phyloP scores from a whole-genome alignment of 768 basidiomycete genomes.

The Lactarius quietus region DNA sequence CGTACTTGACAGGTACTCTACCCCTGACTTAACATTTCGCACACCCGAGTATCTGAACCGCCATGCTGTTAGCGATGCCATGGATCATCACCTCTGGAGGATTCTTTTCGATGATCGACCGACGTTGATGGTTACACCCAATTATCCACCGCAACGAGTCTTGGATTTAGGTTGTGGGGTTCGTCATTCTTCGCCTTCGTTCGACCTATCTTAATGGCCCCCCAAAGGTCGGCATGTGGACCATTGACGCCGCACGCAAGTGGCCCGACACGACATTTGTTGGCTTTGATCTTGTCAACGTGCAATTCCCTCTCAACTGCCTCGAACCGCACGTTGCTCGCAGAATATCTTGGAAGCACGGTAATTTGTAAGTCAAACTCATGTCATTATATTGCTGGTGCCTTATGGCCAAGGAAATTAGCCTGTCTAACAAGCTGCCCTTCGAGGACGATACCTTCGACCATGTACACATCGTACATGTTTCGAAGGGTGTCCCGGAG shows the following conservation, averaged over 20 bases:
- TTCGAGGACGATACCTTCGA: conserved; percentile 84
- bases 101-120: conserved; percentile 20
- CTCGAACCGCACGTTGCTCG: conserved; percentile 49
- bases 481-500: conserved; percentile 67
- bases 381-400: conserved; percentile 1
- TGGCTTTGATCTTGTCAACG: conserved; percentile 74
- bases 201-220: neutral
- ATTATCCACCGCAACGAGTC: conserved; percentile 21
- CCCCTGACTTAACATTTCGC: neutral
- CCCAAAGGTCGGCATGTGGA: conserved; percentile 24
- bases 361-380: conserved; percentile 60
- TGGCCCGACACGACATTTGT: conserved; percentile 36
- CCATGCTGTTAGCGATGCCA: conserved; percentile 26
- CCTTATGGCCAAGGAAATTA: conserved; percentile 29
- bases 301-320: conserved; percentile 57
- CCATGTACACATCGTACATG: conserved; percentile 66
- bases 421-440: conserved; percentile 70
- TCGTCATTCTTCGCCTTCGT: neutral
- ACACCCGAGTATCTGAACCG: neutral
- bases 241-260: conserved; percentile 26
- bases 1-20: conserved; percentile 63
- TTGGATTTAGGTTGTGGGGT: conserved; percentile 27
- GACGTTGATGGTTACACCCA: conserved; percentile 21
- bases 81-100: conserved; percentile 25
- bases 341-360: conserved; percentile 69